These are phyloP conservation scores for Backusella westeae DNA, from an alignment of 192 early-diverging fungal species.

Conservation along the genomic window DNA sequence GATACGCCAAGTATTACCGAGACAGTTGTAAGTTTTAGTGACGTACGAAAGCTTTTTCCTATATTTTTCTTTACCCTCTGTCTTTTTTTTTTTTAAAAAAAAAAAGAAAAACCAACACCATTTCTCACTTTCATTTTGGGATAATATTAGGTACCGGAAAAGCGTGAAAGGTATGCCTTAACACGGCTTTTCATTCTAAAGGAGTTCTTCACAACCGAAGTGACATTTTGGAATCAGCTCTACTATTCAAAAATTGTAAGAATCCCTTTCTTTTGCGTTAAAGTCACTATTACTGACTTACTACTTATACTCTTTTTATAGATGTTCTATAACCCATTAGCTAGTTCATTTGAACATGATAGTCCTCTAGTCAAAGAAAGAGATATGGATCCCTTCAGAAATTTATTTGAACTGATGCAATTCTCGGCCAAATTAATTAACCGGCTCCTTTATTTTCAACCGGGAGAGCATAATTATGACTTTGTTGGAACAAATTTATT, in stretches of 20 bases:
- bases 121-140: not conserved
- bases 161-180: slow-evolving; percentile 7
- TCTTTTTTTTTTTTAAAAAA: not conserved
- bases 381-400: slow-evolving; percentile 10
- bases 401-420: slow-evolving; percentile 15
- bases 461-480: not conserved
- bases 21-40: not conserved
- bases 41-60: not conserved
- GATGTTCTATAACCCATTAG: slow-evolving; percentile 39
- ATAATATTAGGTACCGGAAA: slow-evolving; percentile 5
- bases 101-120: not conserved
- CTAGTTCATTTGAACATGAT: slow-evolving; percentile 9
- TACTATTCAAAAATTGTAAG: slow-evolving; percentile 33
- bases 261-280: not conserved
- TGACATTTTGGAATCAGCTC: slow-evolving; percentile 42
- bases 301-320: slow-evolving; percentile 2
- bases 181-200: slow-evolving; percentile 27
- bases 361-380: slow-evolving; percentile 10
- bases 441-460: not conserved
- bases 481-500: slow-evolving; percentile 13
- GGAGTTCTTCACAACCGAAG: slow-evolving; percentile 30
- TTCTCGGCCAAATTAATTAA: slow-evolving; percentile 12
- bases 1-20: not conserved
- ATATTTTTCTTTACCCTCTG: not conserved
- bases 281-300: not conserved